These are phyloP conservation scores for Didymella exigua DNA, from an alignment of 2,329 filamentous ascomycete species.

Conservation along the genomic window DNA sequence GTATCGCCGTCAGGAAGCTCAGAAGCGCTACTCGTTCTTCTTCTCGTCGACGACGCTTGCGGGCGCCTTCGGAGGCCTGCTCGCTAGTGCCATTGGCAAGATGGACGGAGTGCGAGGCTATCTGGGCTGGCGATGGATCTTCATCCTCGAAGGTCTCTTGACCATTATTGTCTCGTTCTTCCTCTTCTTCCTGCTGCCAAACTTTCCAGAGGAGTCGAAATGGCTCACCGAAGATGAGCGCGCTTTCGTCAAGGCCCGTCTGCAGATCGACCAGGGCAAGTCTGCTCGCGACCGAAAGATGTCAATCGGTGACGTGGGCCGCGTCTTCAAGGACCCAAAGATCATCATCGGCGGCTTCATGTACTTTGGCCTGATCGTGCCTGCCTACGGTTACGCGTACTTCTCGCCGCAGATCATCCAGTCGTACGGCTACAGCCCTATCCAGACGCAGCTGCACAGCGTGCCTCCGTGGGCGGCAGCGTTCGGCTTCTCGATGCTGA, in stretches of 20 bases:
- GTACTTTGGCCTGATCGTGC: constrained; percentile 55
- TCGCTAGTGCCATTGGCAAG: constrained; percentile 87
- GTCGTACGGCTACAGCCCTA: constrained; percentile 57
- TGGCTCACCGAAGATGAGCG: constrained; percentile 56
- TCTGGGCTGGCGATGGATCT: constrained; percentile 63
- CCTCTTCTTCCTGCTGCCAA: constrained; percentile 56
- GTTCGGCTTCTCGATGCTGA: constrained; percentile 77
- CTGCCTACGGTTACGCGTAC: constrained; percentile 54
- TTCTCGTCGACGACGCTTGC: constrained; percentile 82
- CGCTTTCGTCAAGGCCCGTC: constrained; percentile 53
- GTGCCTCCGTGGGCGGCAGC: constrained; percentile 71
- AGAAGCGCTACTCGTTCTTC: constrained; percentile 92
- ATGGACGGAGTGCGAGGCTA: constrained; percentile 76
- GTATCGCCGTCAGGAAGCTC: constrained; percentile 86
- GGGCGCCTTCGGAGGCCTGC: constrained; percentile 82
- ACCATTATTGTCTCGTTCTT: constrained; percentile 52
- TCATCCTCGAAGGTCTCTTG: constrained; percentile 68
- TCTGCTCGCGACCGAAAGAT: constrained; percentile 54
- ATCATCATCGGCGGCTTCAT: constrained; percentile 57
- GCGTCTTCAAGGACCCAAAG: constrained; percentile 58
- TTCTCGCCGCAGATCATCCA: constrained; percentile 57
- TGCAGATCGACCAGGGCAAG: constrained; percentile 55
- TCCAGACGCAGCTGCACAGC: constrained; percentile 60
- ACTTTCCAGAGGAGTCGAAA: constrained; percentile 57
- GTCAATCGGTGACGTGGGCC: constrained; percentile 49